Percentiles rank a stretch among this genome's conserved stretches.
phyloP scores from a whole-genome alignment of 345 rosid species.

The Melastoma malabathricum region DNA sequence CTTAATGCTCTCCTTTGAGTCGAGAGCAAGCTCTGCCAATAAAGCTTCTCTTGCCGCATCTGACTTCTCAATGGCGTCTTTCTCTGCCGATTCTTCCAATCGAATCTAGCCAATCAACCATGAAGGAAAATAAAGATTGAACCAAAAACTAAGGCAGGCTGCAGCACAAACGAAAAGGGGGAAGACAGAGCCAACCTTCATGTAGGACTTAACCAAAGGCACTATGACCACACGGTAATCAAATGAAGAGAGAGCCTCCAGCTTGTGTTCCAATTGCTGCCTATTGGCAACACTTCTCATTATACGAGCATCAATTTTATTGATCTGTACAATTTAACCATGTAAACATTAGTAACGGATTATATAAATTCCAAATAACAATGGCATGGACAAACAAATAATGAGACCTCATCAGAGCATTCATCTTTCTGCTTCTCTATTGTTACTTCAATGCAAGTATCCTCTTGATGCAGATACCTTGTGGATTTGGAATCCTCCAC shows the following conservation, averaged over 20 bases:
- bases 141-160: constrained; percentile 2
- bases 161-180: background rate
- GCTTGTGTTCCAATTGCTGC: constrained; percentile 79
- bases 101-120: constrained; percentile 32
- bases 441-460: constrained; percentile 64
- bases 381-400: constrained; percentile 8
- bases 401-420: constrained; percentile 55
- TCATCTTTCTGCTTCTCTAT: constrained; percentile 77
- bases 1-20: constrained; percentile 51
- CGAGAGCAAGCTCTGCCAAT: constrained; percentile 84
- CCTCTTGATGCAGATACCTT: constrained; percentile 53
- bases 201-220: constrained; percentile 63
- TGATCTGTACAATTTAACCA: constrained; percentile 35
- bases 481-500: constrained; percentile 55
- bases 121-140: constrained; percentile 7
- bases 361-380: background rate
- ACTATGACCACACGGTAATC: constrained; percentile 55
- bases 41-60: constrained; percentile 96
- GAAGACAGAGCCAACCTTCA: constrained; percentile 50
- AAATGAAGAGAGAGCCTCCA: constrained; percentile 50
- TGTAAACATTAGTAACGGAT: constrained; percentile 1
- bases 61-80: constrained; percentile 89
- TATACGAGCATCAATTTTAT: constrained; percentile 67
- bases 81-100: constrained; percentile 86
- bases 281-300: constrained; percentile 55